Conservation (phyloP, 1,284 basidiomycete species). For the Sporisorium scitamineum region DNA sequence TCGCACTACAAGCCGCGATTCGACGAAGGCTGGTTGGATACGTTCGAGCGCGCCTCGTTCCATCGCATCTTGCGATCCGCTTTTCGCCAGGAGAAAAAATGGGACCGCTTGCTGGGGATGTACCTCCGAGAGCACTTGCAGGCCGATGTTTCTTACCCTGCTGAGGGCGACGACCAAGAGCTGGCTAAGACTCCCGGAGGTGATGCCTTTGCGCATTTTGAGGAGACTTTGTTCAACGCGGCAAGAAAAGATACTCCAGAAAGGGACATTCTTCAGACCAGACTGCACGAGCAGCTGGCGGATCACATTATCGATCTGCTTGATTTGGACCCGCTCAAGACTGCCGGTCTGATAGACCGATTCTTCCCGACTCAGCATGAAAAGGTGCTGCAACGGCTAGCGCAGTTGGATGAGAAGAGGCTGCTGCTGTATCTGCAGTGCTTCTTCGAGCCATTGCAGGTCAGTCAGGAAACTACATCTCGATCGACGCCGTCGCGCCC, state of each 20-base stretch:
- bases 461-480: constrained; percentile 70
- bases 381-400: constrained; percentile 68
- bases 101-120: constrained; percentile 72
- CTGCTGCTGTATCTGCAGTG: constrained; percentile 83
- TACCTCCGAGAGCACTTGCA: constrained; percentile 38
- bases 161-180: neutral
- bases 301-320: constrained; percentile 72
- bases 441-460: constrained; percentile 76
- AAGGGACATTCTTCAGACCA: constrained; percentile 7
- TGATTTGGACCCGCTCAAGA: constrained; percentile 75
- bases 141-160: neutral
- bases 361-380: constrained; percentile 76
- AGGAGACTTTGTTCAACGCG: constrained; percentile 48
- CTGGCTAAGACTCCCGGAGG: constrained; percentile 5
- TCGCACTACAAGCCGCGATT: constrained; percentile 89
- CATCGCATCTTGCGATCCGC: constrained; percentile 86
- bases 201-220: constrained; percentile 43
- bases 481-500: constrained; percentile 24
- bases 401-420: constrained; percentile 72
- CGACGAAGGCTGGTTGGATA: constrained; percentile 76
- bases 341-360: constrained; percentile 81
- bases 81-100: constrained; percentile 81
- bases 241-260: constrained; percentile 15
- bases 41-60: constrained; percentile 88
- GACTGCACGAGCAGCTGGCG: constrained; percentile 49